Conservation (phyloP, 495 filamentous ascomycete species). For the Penicillium coffeae region DNA sequence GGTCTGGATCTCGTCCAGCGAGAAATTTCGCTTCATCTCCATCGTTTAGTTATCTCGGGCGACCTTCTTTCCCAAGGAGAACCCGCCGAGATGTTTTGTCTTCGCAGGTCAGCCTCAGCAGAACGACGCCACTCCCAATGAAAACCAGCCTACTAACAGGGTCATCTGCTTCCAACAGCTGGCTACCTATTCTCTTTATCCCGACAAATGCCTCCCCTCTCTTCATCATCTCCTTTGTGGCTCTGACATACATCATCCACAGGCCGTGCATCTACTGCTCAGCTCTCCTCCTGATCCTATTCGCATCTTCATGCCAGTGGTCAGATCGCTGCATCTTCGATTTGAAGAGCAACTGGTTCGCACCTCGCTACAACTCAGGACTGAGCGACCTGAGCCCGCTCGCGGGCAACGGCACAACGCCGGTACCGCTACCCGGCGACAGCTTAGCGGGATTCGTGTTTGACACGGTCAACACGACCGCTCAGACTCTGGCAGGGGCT, state of each 20-base stretch:
- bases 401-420: constrained; percentile 17
- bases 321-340: constrained; percentile 87
- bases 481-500: constrained; percentile 60
- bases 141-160: not conserved
- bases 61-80: no score
- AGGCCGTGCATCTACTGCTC: constrained; percentile 90
- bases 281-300: constrained; percentile 80
- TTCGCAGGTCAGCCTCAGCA: constrained; percentile 30
- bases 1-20: no score
- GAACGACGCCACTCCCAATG: not conserved
- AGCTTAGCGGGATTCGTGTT: constrained; percentile 51
- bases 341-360: constrained; percentile 77
- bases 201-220: constrained; percentile 73
- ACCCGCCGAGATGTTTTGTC: constrained; percentile 75
- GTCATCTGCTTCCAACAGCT: constrained; percentile 15
- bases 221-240: constrained; percentile 87
- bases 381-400: constrained; percentile 15
- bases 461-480: constrained; percentile 62
- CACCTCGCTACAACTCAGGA: constrained; percentile 52
- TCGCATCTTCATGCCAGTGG: constrained; percentile 88
- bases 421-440: constrained; percentile 22
- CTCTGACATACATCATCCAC: constrained; percentile 85
- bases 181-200: constrained; percentile 44
- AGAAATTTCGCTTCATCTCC: constrained; percentile 1
- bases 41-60: constrained; percentile 2